Evolutionary conservation across 305 asterid genomes (phyloP).

Genomic region (Solanum chacoense): DNA sequence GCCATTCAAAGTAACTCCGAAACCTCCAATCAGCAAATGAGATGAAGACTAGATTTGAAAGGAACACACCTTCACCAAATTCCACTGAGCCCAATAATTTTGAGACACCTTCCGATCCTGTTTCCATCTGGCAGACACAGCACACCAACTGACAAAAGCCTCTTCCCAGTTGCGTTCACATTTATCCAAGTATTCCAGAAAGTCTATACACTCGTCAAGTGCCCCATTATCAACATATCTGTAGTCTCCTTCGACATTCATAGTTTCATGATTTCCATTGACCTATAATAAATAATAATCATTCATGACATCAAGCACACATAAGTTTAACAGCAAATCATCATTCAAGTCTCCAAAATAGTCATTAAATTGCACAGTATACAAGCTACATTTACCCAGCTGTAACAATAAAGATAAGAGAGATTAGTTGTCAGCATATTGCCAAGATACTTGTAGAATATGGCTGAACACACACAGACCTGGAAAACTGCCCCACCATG

Average conservation of each 20-base stretch:
- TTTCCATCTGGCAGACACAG: constrained; percentile 50
- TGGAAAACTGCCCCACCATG: constrained; percentile 96
- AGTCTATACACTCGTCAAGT: constrained; percentile 68
- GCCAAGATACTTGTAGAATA: neutral
- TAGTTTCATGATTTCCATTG: constrained; percentile 94
- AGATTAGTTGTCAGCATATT: neutral
- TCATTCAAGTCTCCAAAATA: neutral
- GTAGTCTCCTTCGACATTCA: constrained; percentile 91
- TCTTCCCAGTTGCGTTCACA: constrained; percentile 73
- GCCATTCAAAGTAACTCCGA: neutral
- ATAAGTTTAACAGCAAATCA: neutral
- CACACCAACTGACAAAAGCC: constrained; percentile 71
- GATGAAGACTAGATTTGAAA: neutral
- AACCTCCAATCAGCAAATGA: neutral
- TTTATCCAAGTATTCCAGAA: constrained; percentile 68
- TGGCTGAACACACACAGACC: constrained; percentile 25
- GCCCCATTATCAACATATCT: constrained; percentile 77
- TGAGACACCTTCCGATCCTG: constrained; percentile 34
- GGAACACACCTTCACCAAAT: constrained; percentile 70
- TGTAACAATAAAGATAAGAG: neutral
- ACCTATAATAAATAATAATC: constrained; percentile 37
- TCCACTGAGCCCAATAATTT: constrained; percentile 67
- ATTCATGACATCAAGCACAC: neutral
- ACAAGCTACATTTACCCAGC: neutral
- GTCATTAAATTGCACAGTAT: neutral